Percentiles rank a stretch among this genome's conserved stretches.
These are phyloP conservation scores for Xylariaceae sp. DNA, from an alignment of 2,329 filamentous ascomycete genomes.

Conservation along the genomic window DNA sequence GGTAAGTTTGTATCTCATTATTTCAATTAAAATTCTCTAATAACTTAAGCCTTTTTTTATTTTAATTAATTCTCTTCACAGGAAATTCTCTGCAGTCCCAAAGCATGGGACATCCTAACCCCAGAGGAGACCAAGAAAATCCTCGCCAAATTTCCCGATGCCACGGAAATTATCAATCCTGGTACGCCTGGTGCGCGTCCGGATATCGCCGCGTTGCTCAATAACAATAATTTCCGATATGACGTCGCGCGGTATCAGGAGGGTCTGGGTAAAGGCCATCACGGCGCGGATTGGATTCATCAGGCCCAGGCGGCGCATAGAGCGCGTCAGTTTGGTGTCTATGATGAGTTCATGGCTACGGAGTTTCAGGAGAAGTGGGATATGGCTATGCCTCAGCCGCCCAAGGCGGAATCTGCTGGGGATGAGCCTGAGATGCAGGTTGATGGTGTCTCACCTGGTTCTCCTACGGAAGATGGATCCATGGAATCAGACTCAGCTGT, in stretches of 20 bases:
- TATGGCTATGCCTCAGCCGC: slow-evolving; percentile 33
- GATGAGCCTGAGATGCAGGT: background rate
- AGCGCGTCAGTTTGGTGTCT: slow-evolving; percentile 43
- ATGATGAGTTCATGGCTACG: slow-evolving; percentile 41
- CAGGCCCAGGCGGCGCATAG: slow-evolving; percentile 48
- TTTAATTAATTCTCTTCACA: background rate
- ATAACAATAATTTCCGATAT: slow-evolving; percentile 44
- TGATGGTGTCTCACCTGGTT: background rate
- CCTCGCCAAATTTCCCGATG: slow-evolving; percentile 35
- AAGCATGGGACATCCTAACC: slow-evolving; percentile 36
- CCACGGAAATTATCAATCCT: slow-evolving; percentile 33
- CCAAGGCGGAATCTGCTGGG: background rate
- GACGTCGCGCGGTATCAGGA: slow-evolving; percentile 43
- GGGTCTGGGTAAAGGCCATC: slow-evolving; percentile 42
- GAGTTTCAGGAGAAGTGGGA: slow-evolving; percentile 47
- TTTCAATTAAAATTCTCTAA: background rate
- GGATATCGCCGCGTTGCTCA: slow-evolving; percentile 39
- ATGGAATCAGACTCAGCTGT: background rate
- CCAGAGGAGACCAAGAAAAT: slow-evolving; percentile 32
- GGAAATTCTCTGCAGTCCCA: slow-evolving; percentile 35
- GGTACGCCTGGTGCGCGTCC: slow-evolving; percentile 36
- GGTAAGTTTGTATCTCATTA: slow-evolving; percentile 24
- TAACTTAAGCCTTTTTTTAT: background rate
- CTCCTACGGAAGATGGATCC: background rate
- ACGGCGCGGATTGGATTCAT: slow-evolving; percentile 48